Conservation (phyloP, 2,329 filamentous ascomycete species). For the Aspergillus glaucus region DNA sequence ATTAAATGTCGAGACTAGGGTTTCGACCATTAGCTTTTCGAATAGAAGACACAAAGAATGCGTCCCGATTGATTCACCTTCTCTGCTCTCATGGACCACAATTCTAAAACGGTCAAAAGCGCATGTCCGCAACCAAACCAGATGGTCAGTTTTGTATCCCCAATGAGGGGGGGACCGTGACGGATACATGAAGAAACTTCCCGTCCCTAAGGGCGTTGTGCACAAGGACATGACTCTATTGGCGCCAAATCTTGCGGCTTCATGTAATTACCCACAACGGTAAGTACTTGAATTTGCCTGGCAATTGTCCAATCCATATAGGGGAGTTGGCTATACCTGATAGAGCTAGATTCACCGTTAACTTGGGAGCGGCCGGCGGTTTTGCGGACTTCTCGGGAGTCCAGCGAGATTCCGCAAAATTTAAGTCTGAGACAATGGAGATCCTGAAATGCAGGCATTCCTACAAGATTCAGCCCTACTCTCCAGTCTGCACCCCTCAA, state of each 20-base stretch:
- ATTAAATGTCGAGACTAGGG: not conserved
- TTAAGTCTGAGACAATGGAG: not conserved
- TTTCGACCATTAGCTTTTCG: not conserved
- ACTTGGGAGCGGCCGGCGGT: not conserved
- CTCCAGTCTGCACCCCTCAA: no score
- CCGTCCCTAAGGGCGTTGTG: not conserved
- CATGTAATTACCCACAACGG: not conserved
- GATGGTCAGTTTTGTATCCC: not conserved
- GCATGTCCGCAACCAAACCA: not conserved
- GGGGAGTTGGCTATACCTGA: not conserved
- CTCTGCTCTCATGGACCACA: not conserved
- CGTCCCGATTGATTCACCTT: not conserved
- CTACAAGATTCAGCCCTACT: not conserved
- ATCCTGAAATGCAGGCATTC: not conserved
- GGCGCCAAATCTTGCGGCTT: not conserved
- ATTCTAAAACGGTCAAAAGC: not conserved
- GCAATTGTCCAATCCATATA: not conserved
- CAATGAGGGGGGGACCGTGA: not conserved
- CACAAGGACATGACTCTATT: not conserved
- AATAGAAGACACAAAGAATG: not conserved
- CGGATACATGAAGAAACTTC: not conserved
- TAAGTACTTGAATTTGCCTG: no score
- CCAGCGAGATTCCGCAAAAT: not conserved
- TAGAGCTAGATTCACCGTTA: not conserved
- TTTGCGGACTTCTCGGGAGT: not conserved